These are phyloP conservation scores for Chlorella sp. DNA, from an alignment of 139 green algal genomes.

Conservation along the genomic window DNA sequence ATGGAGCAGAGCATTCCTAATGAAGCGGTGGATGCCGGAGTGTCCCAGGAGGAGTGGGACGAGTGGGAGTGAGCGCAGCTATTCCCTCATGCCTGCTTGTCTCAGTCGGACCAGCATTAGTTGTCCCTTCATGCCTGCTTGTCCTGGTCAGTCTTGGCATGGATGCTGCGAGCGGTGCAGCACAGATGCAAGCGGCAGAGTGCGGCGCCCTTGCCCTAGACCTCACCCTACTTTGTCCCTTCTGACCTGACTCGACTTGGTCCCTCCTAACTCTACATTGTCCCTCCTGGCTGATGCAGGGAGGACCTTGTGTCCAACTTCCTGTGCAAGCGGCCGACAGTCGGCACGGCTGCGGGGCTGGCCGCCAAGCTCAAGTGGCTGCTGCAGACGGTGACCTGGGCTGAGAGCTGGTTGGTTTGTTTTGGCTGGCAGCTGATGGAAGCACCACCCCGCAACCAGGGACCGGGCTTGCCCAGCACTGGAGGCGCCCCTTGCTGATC, in stretches of 20 bases:
- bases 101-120: background rate
- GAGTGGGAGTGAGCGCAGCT: conserved; percentile 38
- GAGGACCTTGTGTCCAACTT: background rate
- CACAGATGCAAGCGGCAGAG: background rate
- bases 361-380: conserved; percentile 34
- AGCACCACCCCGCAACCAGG: no score
- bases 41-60: background rate
- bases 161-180: background rate
- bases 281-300: conserved; percentile 4
- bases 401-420: background rate
- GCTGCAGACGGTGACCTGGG: conserved; percentile 20
- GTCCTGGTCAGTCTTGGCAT: background rate
- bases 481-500: no score
- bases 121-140: no score
- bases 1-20: conserved; percentile 30
- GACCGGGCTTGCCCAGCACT: no score
- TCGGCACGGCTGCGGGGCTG: background rate
- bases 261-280: no score
- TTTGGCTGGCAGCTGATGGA: background rate
- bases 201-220: background rate
- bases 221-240: background rate
- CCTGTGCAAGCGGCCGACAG: conserved; percentile 1
- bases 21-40: background rate
- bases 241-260: background rate
- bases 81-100: background rate